Percentiles rank a stretch among this genome's conserved stretches.
Conservation (phyloP, 1,139 yeast species). For the Wickerhamomyces sp. region DNA sequence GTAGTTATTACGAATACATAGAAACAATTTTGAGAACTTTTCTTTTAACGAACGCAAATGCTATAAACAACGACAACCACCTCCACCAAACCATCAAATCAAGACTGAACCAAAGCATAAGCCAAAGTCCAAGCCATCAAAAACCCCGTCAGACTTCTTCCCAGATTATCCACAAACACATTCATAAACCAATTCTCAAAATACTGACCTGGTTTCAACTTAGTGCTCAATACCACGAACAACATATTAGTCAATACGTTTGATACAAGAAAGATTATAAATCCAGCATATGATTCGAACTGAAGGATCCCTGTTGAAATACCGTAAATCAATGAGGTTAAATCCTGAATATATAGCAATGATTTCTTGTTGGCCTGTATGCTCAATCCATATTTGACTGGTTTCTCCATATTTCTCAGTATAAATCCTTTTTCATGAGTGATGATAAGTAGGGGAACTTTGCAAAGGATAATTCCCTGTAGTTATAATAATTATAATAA, state of each 20-base stretch:
- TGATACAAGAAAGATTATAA: conserved; percentile 50
- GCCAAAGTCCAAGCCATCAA: conserved; percentile 84
- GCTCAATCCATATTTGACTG: conserved; percentile 21
- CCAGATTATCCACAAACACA: conserved; percentile 50
- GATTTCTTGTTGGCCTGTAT: conserved; percentile 27
- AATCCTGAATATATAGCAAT: conserved; percentile 54
- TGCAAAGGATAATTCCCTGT: no score
- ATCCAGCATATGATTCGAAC: conserved; percentile 60
- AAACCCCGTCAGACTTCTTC: conserved; percentile 61
- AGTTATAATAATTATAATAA: no score
- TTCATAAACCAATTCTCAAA: conserved; percentile 52
- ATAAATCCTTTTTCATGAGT: no score
- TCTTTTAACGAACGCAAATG: no score
- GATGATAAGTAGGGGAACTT: no score
- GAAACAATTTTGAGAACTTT: no score
- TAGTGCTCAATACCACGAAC: conserved; percentile 40
- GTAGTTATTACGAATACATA: no score
- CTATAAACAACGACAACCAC: no score
- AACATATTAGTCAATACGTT: conserved; percentile 40
- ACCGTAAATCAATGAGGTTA: conserved; percentile 63
- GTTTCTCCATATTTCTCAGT: conserved; percentile 7
- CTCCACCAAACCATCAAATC: neutral
- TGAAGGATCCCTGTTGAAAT: conserved; percentile 68
- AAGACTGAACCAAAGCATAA: conserved; percentile 53
- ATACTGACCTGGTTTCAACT: conserved; percentile 39